phyloP scores from a whole-genome alignment of 257 asterid genomes.

The Leonotis leonurus region DNA sequence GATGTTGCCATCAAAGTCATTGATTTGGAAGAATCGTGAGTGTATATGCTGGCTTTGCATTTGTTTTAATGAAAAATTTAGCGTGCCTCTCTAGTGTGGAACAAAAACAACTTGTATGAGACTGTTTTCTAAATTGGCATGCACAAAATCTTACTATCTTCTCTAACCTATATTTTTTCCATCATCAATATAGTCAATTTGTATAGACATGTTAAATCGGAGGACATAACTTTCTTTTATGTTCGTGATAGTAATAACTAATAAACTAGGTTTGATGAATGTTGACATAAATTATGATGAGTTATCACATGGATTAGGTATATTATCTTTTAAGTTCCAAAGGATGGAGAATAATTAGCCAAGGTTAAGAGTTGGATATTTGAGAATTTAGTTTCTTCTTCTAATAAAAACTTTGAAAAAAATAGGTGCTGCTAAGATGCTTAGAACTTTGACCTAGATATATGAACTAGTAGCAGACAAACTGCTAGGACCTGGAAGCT shows the following conservation, averaged over 20 bases:
- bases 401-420: too few relatives aligned
- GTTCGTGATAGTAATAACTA: background rate
- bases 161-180: background rate
- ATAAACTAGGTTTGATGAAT: background rate
- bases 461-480: background rate
- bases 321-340: background rate
- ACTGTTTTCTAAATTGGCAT: background rate
- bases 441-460: background rate
- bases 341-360: background rate
- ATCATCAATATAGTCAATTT: background rate
- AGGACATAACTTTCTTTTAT: background rate
- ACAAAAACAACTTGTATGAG: background rate
- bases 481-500: background rate
- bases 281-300: background rate
- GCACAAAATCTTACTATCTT: background rate
- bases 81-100: slow-evolving; percentile 2
- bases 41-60: slow-evolving; percentile 26
- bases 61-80: slow-evolving; percentile 13
- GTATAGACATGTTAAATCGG: background rate
- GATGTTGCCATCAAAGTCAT: slow-evolving; percentile 97
- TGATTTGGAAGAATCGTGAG: slow-evolving; percentile 99
- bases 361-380: too few relatives aligned
- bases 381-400: too few relatives aligned
- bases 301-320: background rate
- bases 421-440: too few relatives aligned